Evolutionary conservation across 345 rosid species (phyloP), one percentile per base, ranked within the genome.

Genomic region (Lepidium didymum): DNA sequence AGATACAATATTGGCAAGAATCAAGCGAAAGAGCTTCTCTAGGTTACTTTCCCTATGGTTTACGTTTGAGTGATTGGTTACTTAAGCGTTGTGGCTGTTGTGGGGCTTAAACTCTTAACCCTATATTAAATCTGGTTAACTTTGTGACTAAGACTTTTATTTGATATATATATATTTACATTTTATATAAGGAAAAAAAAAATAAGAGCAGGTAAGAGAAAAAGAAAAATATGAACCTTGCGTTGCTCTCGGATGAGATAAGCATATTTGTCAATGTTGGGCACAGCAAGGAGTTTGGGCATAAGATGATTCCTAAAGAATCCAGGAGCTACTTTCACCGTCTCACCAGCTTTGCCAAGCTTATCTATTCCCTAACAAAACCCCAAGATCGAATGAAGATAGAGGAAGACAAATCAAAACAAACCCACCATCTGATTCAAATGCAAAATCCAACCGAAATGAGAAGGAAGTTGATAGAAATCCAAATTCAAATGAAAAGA

Each of bases 201-300:
- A n/a, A n/a, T n/a, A n/a, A n/a, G n/a, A n/a, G 16, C 27, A 19
- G 7, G 10, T 1, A 6, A n/a, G 34, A 42, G 14, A 44, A 34
- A 46, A 23, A 49, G 27, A 10, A 5, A 51, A 54, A 7, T 21
- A 12, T 19, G 9, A 41, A 90, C 99, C 96, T 86, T 87, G 79
- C 89, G 86, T 67, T 91, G 99, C 82, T 91, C 97, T 61, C 76
- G 79, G 33, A 91, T 83, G 72, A 91, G 97, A 83, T 87, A 61
- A 64, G 93, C 87, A 82, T 77, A 91, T 82, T 91, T 94, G 70
- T 87, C 96, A 36, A 94, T 87, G 64, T 94, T 87, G 14, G 97
- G 99, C 25, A 94, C 96, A 16, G 92, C 99, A 60, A 91, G 87
- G 70, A 94, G 79, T 70, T 91, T 94, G 16, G 97, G 99, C 96